A percentile compares a stretch with the other conserved stretches of the same genome.
Conservation (phyloP, 345 rosid species). For the Luvunga scandens region DNA sequence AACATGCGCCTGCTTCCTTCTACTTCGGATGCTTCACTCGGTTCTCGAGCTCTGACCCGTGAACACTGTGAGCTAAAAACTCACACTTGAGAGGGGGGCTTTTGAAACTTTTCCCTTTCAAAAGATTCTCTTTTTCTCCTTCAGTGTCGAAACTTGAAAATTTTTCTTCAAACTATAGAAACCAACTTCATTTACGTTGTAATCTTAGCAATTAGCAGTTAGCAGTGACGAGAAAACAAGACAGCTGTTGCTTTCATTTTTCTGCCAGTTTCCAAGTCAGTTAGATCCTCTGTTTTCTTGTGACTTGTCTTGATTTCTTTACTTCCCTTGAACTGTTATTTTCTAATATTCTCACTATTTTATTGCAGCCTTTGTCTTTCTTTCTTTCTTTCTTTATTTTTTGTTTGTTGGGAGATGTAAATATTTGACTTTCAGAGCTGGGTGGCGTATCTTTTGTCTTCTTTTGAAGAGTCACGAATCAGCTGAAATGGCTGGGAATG, state of each 20-base stretch:
- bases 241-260: neutral
- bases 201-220: too few species aligned
- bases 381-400: neutral
- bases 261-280: slow-evolving; percentile 5
- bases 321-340: neutral
- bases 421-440: slow-evolving; percentile 4
- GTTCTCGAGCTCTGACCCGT: slow-evolving; percentile 19
- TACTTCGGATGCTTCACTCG: slow-evolving; percentile 30
- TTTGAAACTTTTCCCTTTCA: neutral
- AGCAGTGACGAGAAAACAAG: neutral
- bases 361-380: neutral
- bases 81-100: neutral
- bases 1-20: neutral
- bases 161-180: neutral
- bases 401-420: slow-evolving; percentile 5
- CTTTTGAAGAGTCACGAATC: slow-evolving; percentile 10
- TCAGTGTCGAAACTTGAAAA: neutral
- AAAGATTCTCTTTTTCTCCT: neutral
- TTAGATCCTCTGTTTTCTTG: neutral
- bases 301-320: slow-evolving; percentile 5
- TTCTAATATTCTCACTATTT: neutral
- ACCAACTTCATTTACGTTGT: neutral
- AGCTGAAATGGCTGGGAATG: slow-evolving; percentile 3
- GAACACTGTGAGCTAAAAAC: neutral
- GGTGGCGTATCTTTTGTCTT: slow-evolving; percentile 1